These are phyloP conservation scores for Leishmania guyanensis DNA, from an alignment of 208 protist species.

Conservation along the genomic window DNA sequence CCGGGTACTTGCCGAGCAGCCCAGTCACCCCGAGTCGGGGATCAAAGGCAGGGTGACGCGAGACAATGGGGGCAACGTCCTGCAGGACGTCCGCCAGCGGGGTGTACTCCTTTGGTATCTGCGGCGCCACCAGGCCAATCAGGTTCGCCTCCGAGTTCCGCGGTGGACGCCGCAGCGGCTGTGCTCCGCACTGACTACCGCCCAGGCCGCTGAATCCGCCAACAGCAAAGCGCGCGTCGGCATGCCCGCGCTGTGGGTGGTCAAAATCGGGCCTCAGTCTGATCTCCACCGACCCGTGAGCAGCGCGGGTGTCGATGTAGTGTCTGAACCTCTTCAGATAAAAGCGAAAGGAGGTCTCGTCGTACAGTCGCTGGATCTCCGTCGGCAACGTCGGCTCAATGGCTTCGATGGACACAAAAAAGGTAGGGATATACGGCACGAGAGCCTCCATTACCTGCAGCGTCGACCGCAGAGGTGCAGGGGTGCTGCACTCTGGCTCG, in stretches of 20 bases:
- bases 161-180: slow-evolving; percentile 48
- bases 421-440: slow-evolving; percentile 83
- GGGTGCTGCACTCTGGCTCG: not conserved
- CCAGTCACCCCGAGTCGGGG: slow-evolving; percentile 76
- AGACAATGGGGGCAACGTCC: slow-evolving; percentile 79
- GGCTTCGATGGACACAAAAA: slow-evolving; percentile 59
- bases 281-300: slow-evolving; percentile 55
- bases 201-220: slow-evolving; percentile 17
- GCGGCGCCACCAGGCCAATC: slow-evolving; percentile 60
- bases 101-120: slow-evolving; percentile 65
- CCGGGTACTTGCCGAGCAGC: slow-evolving; percentile 84
- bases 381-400: slow-evolving; percentile 55
- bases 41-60: slow-evolving; percentile 81
- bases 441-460: slow-evolving; percentile 68
- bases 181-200: slow-evolving; percentile 2
- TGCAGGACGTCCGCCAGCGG: slow-evolving; percentile 70
- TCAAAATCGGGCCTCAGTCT: slow-evolving; percentile 62
- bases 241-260: slow-evolving; percentile 69
- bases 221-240: slow-evolving; percentile 48
- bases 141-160: slow-evolving; percentile 83
- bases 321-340: slow-evolving; percentile 77
- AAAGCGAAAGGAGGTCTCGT: slow-evolving; percentile 54
- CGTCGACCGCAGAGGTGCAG: slow-evolving; percentile 22
- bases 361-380: slow-evolving; percentile 51
- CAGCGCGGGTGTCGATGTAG: slow-evolving; percentile 75